Evolutionary conservation across 768 basidiomycete species (phyloP).

Genomic region (Xanthoconium stramineum): DNA sequence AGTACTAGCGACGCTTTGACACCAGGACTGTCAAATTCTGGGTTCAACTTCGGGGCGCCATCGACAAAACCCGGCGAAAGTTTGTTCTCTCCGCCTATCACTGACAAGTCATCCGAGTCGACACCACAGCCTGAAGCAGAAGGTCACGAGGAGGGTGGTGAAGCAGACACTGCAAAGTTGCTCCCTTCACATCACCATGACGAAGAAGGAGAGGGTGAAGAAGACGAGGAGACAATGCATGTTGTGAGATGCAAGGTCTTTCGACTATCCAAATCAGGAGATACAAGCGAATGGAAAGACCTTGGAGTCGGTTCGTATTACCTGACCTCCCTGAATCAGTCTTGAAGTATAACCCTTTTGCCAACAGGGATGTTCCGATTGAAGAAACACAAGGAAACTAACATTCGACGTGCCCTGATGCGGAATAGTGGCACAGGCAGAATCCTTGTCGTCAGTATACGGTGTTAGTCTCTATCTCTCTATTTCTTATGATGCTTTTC

Average conservation of each 20-base stretch:
- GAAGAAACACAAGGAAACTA: conserved; percentile 69
- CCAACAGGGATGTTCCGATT: conserved; percentile 59
- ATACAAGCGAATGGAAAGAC: conserved; percentile 55
- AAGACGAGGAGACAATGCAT: conserved; percentile 69
- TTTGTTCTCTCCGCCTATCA: conserved; percentile 26
- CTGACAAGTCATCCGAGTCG: conserved; percentile 30
- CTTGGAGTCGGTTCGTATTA: conserved; percentile 59
- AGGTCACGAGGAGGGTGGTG: conserved; percentile 25
- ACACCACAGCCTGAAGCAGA: conserved; percentile 29
- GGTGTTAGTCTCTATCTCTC: background rate
- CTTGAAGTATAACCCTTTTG: background rate
- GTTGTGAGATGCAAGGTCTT: conserved; percentile 60
- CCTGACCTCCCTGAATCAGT: background rate
- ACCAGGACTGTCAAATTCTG: conserved; percentile 11
- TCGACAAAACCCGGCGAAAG: conserved; percentile 22
- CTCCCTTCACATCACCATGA: conserved; percentile 45
- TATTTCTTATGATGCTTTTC: conserved; percentile 8
- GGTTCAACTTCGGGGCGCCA: conserved; percentile 25
- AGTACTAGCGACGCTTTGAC: conserved; percentile 19
- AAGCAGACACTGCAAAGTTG: conserved; percentile 27
- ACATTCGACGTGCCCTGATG: conserved; percentile 57
- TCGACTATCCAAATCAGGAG: conserved; percentile 51
- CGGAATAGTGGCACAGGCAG: conserved; percentile 75
- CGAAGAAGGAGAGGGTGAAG: conserved; percentile 76
- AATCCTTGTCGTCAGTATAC: conserved; percentile 62